Percentiles rank a stretch among this genome's conserved stretches.
These are phyloP conservation scores for Anthoceros angustus DNA, from an alignment of 225 moss, liverwort and hornwort species.

Conservation along the genomic window DNA sequence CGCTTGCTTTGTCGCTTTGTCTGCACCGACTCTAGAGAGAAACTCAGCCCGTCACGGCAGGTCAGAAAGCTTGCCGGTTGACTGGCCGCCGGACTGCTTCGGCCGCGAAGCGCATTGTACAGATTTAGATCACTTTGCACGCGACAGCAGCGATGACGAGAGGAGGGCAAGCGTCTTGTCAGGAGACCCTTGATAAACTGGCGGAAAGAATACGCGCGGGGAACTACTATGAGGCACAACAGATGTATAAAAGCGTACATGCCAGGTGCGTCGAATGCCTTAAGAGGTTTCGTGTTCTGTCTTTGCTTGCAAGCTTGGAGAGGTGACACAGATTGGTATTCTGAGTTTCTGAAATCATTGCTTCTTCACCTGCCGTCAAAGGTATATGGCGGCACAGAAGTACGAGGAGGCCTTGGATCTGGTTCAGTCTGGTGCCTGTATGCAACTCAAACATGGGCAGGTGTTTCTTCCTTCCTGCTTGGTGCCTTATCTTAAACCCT, in stretches of 20 bases:
- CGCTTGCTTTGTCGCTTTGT: too few relatives aligned
- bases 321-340: neutral
- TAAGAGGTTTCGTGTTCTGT: too few relatives aligned
- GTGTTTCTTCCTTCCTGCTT: slow-evolving; percentile 15
- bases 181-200: slow-evolving; percentile 47
- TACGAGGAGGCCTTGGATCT: slow-evolving; percentile 72
- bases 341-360: neutral
- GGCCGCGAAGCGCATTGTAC: too few relatives aligned
- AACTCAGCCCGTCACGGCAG: too few relatives aligned
- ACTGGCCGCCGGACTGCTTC: too few relatives aligned
- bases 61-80: too few relatives aligned
- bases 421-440: slow-evolving; percentile 58
- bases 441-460: slow-evolving; percentile 87
- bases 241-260: slow-evolving; percentile 78
- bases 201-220: slow-evolving; percentile 71
- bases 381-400: slow-evolving; percentile 66
- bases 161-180: too few relatives aligned
- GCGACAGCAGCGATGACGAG: too few relatives aligned
- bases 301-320: neutral
- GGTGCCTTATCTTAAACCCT: neutral
- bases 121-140: too few relatives aligned
- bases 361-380: slow-evolving; percentile 9
- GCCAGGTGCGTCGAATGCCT: slow-evolving; percentile 35
- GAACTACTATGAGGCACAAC: slow-evolving; percentile 90
- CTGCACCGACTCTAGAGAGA: too few relatives aligned